phyloP scores from a whole-genome alignment of 345 rosid species.

The Euphorbia peplus region DNA sequence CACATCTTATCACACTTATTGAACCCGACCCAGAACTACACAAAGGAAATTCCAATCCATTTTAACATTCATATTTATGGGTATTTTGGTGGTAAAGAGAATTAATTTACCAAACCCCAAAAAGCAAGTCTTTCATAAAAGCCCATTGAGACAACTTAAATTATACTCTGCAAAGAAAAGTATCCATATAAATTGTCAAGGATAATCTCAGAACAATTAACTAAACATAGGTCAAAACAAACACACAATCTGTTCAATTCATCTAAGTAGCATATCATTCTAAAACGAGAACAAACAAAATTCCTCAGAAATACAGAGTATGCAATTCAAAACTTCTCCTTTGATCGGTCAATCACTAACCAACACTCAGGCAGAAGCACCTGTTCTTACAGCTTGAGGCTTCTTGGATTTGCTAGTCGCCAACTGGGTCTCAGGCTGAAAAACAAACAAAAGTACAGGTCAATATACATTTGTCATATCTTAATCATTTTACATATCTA shows the following conservation, averaged over 20 bases:
- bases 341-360: not conserved
- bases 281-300: constrained; percentile 20
- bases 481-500: too few relatives aligned
- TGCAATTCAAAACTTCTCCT: not conserved
- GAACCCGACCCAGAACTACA: too few relatives aligned
- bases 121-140: too few relatives aligned
- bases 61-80: too few relatives aligned
- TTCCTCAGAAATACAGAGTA: constrained; percentile 1
- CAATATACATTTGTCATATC: too few relatives aligned
- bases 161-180: not conserved
- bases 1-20: too few relatives aligned
- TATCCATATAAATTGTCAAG: not conserved
- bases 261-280: constrained; percentile 28
- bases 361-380: constrained; percentile 28
- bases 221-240: constrained; percentile 15
- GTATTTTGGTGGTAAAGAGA: too few relatives aligned
- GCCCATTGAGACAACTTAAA: too few relatives aligned
- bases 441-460: not conserved
- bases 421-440: constrained; percentile 86
- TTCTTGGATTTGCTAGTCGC: constrained; percentile 74
- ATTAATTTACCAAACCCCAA: too few relatives aligned
- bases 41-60: too few relatives aligned
- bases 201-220: constrained; percentile 10
- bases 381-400: constrained; percentile 38
- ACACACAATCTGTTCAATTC: constrained; percentile 16